These are phyloP conservation scores for Osmanthus fragrans DNA, from an alignment of 257 asterid genomes.

Conservation along the genomic window DNA sequence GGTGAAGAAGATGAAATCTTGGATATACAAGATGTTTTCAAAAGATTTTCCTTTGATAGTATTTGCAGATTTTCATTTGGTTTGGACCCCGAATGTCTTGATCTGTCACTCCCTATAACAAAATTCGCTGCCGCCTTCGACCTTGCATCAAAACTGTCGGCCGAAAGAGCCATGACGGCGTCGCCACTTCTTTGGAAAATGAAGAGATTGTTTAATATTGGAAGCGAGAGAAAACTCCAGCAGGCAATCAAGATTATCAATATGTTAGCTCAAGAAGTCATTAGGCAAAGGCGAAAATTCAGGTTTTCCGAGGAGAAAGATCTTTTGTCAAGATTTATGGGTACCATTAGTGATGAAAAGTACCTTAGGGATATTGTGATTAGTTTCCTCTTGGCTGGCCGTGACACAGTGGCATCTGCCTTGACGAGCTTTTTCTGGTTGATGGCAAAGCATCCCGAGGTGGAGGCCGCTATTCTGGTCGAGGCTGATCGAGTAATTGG, in stretches of 20 bases:
- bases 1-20: not conserved
- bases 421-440: conserved; percentile 48
- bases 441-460: conserved; percentile 39
- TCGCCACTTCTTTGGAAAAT: conserved; percentile 43
- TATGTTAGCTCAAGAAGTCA: conserved; percentile 35
- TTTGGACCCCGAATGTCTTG: conserved; percentile 37
- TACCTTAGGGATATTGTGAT: conserved; percentile 44
- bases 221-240: conserved; percentile 39
- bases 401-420: conserved; percentile 58
- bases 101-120: conserved; percentile 32
- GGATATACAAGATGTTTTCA: conserved; percentile 46
- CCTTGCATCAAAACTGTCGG: conserved; percentile 42
- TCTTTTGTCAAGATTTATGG: conserved; percentile 56
- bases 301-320: conserved; percentile 36
- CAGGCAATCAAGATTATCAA: conserved; percentile 31
- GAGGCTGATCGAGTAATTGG: conserved; percentile 42
- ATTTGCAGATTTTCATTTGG: conserved; percentile 48
- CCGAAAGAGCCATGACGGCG: conserved; percentile 40
- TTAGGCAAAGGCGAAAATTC: conserved; percentile 29
- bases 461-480: conserved; percentile 32
- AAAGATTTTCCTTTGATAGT: conserved; percentile 38
- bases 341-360: conserved; percentile 24
- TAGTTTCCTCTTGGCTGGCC: conserved; percentile 56
- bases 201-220: conserved; percentile 33
- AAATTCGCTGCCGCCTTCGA: conserved; percentile 45